Percentiles rank a stretch among this genome's conserved stretches.
phyloP scores from a whole-genome alignment of 106 monocot genomes.

The Acorus gramineus region DNA sequence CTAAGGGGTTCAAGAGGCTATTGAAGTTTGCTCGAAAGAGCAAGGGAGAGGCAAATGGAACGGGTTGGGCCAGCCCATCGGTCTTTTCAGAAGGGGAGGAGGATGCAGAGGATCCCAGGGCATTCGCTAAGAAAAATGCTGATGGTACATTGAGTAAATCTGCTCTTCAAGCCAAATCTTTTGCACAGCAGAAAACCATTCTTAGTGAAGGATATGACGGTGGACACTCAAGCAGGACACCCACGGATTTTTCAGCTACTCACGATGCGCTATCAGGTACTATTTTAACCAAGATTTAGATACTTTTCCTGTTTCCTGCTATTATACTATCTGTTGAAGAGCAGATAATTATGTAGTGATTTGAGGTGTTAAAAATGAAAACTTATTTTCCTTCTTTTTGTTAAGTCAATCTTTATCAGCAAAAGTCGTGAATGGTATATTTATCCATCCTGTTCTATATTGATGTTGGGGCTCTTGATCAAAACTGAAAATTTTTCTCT shows the following conservation, averaged over 20 bases:
- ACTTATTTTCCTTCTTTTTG: too few relatives aligned
- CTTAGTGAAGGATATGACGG: slow-evolving; percentile 57
- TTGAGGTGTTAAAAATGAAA: too few relatives aligned
- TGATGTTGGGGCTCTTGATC: too few relatives aligned
- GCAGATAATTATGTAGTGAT: too few relatives aligned
- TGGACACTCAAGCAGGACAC: slow-evolving; percentile 51
- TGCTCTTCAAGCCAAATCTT: slow-evolving; percentile 28
- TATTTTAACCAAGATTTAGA: too few relatives aligned
- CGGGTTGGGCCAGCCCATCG: slow-evolving; percentile 55
- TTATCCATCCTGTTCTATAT: too few relatives aligned
- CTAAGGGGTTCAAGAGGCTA: slow-evolving; percentile 89
- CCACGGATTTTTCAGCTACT: slow-evolving; percentile 16
- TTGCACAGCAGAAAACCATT: slow-evolving; percentile 32
- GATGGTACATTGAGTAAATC: slow-evolving; percentile 38
- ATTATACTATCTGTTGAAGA: too few relatives aligned
- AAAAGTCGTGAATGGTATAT: too few relatives aligned
- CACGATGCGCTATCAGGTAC: slow-evolving; percentile 44
- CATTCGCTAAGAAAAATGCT: slow-evolving; percentile 33
- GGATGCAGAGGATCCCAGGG: slow-evolving; percentile 64
- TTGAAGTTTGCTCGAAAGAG: slow-evolving; percentile 87
- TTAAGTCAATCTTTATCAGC: too few relatives aligned
- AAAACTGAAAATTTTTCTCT: too few relatives aligned
- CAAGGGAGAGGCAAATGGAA: slow-evolving; percentile 53
- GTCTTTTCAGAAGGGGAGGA: slow-evolving; percentile 91
- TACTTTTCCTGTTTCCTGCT: background rate